Base-by-base conservation (phyloP, 179 eudicot species). In the Corrigiola litoralis region DNA sequence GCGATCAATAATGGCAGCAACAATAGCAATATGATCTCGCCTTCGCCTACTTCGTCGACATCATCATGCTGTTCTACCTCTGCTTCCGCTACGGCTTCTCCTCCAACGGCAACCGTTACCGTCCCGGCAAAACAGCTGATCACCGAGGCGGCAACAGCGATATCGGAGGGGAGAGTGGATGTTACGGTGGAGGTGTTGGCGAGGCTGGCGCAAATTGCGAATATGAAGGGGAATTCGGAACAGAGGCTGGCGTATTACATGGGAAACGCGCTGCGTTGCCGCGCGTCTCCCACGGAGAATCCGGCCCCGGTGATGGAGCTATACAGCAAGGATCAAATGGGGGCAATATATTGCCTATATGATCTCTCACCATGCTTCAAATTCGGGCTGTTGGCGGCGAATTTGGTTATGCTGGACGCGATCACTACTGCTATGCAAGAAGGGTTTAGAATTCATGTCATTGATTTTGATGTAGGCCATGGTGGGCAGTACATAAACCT, bases 401-500 rank as follows among this genome's bases (percentile, higher is more conserved):
- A 94, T 53, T 65, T 83, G 1, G 90, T 85, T 2, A 83, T 90
- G 58, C 61, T 90, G 24, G 90, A 94, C 21, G 85, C 96, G 0
- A 80, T 81, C 0, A 50, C 88, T 0, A 58, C 48, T 8, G 71
- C 77, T 6, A 13, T 48, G 40, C 75, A 72, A 18, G 72, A 71
- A 46, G 46, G 67, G 27, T 1, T 14, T 17, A 31, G 33, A 25
- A 75, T 94, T n/a, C 97, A 91, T 56, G 81, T 94, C 0, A 51
- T 94, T 0, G 99, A 94, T 61, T 94, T 94, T 10, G 95, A 90
- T 5, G 67, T 94, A 5, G 96, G 97, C 0, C 70, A 80, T 0
- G 97, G 95, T 1, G 66, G 77, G 2, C 97, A 94, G 70, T 94
- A 90, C 51, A 17, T 72, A 40, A 86, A 88, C 52, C 75, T 94